phyloP scores from a whole-genome alignment of 441 rosid genomes.

The Sinapis alba region DNA sequence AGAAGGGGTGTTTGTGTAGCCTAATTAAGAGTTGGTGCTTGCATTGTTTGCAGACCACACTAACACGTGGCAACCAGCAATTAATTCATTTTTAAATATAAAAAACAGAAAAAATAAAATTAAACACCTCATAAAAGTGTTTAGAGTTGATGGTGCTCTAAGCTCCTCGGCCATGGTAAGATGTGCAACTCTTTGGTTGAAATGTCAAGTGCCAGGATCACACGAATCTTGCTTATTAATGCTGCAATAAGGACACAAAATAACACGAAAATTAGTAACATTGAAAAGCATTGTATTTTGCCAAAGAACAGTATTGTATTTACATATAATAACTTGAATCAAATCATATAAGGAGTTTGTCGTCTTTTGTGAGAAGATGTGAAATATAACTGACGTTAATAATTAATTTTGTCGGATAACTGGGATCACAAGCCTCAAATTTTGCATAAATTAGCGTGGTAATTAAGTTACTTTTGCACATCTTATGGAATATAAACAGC shows the following conservation, averaged over 20 bases:
- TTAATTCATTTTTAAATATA: too few species aligned
- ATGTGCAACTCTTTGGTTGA: neutral
- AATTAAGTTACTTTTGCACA: conserved; percentile 15
- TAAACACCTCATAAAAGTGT: too few species aligned
- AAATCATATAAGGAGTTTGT: conserved; percentile 24
- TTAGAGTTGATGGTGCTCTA: too few species aligned
- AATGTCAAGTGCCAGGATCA: conserved; percentile 9
- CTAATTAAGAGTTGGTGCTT: too few species aligned
- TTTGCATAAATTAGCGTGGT: conserved; percentile 41
- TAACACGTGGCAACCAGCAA: too few species aligned
- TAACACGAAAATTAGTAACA: neutral
- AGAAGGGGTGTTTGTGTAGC: too few species aligned
- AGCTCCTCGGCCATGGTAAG: neutral
- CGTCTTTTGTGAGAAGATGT: conserved; percentile 27
- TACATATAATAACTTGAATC: neutral
- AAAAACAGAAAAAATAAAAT: too few species aligned
- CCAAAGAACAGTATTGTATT: neutral
- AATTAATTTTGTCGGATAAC: conserved; percentile 34
- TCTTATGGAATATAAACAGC: neutral
- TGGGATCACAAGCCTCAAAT: conserved; percentile 41
- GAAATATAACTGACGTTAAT: conserved; percentile 32
- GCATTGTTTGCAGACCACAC: too few species aligned
- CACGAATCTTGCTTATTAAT: conserved; percentile 18
- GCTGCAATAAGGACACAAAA: conserved; percentile 9
- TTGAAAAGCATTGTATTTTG: neutral